Conservation (phyloP, 148 eudicot genomes). For the Tetragonia tetragonoides region DNA sequence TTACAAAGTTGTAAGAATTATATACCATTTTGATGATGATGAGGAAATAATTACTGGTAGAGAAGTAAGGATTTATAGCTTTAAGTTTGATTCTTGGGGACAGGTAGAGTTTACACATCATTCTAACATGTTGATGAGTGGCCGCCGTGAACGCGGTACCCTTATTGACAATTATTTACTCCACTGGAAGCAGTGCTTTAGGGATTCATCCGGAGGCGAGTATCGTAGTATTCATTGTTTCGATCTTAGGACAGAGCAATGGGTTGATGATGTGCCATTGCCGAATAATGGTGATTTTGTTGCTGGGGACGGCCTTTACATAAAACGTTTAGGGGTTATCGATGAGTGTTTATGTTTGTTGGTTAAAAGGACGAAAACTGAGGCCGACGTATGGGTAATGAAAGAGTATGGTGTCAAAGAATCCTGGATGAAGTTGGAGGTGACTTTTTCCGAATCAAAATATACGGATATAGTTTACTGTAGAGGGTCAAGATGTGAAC, state of each 20-base stretch:
- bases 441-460: not conserved
- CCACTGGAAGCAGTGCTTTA: constrained; percentile 10
- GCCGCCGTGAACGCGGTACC: not conserved
- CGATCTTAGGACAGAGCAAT: not conserved
- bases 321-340: constrained; percentile 6
- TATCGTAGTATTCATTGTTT: not conserved
- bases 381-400: constrained; percentile 22
- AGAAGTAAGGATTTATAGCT: constrained; percentile 1
- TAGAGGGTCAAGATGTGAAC: not conserved
- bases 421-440: constrained; percentile 21
- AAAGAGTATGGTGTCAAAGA: constrained; percentile 24
- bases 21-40: not conserved
- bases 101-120: too few species aligned
- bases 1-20: constrained; percentile 17
- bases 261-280: constrained; percentile 5
- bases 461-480: not conserved
- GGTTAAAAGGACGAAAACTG: not conserved
- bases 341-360: constrained; percentile 17
- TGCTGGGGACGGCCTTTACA: too few species aligned
- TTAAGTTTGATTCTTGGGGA: not conserved
- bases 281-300: not conserved
- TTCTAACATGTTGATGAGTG: not conserved
- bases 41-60: not conserved
- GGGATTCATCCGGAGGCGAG: not conserved
- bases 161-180: constrained; percentile 11